phyloP scores from a whole-genome alignment of 148 eudicot genomes.

The Chenopodium album region DNA sequence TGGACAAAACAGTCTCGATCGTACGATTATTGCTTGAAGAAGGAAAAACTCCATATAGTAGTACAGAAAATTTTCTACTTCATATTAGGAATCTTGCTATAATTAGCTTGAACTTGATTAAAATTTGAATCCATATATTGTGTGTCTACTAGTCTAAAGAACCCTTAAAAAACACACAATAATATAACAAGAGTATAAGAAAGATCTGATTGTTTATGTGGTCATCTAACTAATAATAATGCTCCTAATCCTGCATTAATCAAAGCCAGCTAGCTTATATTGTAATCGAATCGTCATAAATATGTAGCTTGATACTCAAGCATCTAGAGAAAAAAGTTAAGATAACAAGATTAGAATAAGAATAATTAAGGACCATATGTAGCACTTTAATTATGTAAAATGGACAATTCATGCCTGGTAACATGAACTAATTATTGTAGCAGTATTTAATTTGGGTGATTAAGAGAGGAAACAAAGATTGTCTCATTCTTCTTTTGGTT shows the following conservation, averaged over 20 bases:
- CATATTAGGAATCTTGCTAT: not conserved
- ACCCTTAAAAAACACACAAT: not conserved
- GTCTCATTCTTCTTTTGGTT: not conserved
- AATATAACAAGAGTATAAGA: not conserved
- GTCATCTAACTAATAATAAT: slow-evolving; percentile 16
- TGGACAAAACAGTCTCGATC: no score
- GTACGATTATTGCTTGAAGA: not conserved
- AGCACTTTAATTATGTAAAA: slow-evolving; percentile 4
- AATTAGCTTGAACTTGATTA: not conserved
- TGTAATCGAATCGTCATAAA: not conserved
- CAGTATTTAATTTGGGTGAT: slow-evolving; percentile 1
- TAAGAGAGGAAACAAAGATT: not conserved
- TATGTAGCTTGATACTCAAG: slow-evolving; percentile 20
- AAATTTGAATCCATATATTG: not conserved
- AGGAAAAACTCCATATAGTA: not conserved
- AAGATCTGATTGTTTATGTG: slow-evolving; percentile 2
- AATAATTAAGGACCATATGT: not conserved
- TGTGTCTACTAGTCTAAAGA: not conserved
- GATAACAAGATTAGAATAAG: slow-evolving; percentile 10
- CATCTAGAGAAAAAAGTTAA: not conserved
- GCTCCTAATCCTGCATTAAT: slow-evolving; percentile 6
- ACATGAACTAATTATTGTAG: slow-evolving; percentile 15
- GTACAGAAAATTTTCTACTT: not conserved
- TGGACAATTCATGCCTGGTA: slow-evolving; percentile 7
- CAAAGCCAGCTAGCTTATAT: slow-evolving; percentile 13